Conservation (phyloP, 192 early-diverging fungal species). For the Coemansia sp. region DNA sequence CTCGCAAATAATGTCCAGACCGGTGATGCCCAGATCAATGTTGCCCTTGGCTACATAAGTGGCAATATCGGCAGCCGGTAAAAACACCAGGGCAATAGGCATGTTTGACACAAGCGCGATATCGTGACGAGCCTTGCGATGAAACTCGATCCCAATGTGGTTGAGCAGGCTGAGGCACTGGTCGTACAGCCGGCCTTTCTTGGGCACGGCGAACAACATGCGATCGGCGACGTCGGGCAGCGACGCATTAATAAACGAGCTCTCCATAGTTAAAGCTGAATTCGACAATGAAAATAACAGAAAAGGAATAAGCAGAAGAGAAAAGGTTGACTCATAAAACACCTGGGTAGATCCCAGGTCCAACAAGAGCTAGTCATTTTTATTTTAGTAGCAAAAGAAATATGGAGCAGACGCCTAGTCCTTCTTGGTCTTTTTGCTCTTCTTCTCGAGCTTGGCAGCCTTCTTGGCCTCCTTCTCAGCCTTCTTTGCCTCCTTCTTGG, state of each 20-base stretch:
- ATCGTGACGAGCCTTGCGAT: slow-evolving; percentile 92
- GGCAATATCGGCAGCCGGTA: slow-evolving; percentile 94
- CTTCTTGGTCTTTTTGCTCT: slow-evolving; percentile 34
- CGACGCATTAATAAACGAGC: slow-evolving; percentile 31
- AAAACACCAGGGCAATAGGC: slow-evolving; percentile 91
- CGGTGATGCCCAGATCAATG: slow-evolving; percentile 96
- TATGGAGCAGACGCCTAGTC: slow-evolving; percentile 8
- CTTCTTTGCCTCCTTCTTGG: slow-evolving; percentile 31
- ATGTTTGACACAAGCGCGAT: slow-evolving; percentile 94
- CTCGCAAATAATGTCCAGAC: slow-evolving; percentile 93
- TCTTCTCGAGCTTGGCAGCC: slow-evolving; percentile 28
- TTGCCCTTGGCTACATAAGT: slow-evolving; percentile 94
- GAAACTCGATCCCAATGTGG: slow-evolving; percentile 94
- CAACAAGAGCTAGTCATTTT: too few species aligned
- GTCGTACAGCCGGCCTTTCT: slow-evolving; percentile 96
- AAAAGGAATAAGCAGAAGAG: too few species aligned
- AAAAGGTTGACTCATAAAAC: too few species aligned
- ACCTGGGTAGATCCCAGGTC: too few species aligned
- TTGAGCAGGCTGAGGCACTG: slow-evolving; percentile 77
- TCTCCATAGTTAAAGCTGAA: slow-evolving; percentile 8
- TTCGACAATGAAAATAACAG: too few species aligned
- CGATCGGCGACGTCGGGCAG: slow-evolving; percentile 59
- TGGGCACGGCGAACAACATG: slow-evolving; percentile 94
- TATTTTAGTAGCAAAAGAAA: not conserved
- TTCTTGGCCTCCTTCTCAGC: slow-evolving; percentile 41